Evolutionary conservation across 768 basidiomycete species (phyloP).

Genomic region (Xerocomellus amylosporus): DNA sequence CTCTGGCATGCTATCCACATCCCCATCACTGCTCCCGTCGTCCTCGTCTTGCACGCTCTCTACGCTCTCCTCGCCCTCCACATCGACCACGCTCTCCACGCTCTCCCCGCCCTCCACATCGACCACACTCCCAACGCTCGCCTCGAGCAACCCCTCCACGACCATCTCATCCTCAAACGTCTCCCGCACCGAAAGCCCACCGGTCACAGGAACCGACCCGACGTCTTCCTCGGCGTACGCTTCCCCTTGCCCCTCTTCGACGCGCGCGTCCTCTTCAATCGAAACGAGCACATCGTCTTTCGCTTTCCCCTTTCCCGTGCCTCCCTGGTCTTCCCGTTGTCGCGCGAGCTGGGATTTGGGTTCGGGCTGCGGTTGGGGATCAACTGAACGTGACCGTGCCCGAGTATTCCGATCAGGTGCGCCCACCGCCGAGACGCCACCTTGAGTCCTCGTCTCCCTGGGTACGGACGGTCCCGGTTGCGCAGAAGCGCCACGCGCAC

Average conservation of each 20-base stretch:
- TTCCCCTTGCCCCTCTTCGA: background rate
- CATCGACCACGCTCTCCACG: background rate
- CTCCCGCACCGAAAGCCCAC: conserved; percentile 4
- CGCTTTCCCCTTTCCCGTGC: conserved; percentile 6
- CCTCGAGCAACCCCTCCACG: conserved; percentile 26
- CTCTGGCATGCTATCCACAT: background rate
- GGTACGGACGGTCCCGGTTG: conserved; percentile 12
- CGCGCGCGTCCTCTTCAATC: conserved; percentile 8
- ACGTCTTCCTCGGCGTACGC: background rate
- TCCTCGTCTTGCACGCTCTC: background rate
- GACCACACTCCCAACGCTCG: background rate
- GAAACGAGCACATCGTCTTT: background rate
- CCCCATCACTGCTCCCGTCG: background rate
- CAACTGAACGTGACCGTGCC: conserved; percentile 23
- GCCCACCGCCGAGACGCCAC: background rate
- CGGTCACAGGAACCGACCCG: background rate
- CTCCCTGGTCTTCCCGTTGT: background rate
- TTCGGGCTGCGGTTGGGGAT: background rate
- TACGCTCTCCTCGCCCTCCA: background rate
- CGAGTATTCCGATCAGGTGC: conserved; percentile 20
- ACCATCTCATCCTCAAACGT: conserved; percentile 18
- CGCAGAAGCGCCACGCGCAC: conserved; percentile 7
- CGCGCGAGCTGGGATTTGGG: background rate
- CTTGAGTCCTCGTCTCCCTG: background rate
- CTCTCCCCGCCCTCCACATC: background rate